Evolutionary conservation across 1,139 yeast species (phyloP).

Genomic region (Meyerozyma sp.): DNA sequence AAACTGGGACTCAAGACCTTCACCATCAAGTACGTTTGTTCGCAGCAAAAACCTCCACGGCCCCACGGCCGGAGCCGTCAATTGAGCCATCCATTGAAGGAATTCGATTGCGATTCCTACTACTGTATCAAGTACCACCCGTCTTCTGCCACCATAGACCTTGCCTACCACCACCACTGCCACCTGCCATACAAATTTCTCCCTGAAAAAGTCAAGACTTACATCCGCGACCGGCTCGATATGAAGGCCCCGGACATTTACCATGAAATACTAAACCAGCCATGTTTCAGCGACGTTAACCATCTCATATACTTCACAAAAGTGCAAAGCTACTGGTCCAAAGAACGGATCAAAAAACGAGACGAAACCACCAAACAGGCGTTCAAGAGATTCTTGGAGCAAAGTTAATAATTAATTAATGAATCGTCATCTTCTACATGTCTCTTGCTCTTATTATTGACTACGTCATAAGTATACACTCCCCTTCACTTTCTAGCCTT

Average conservation of each 20-base stretch:
- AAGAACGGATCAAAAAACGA: slow-evolving; percentile 11
- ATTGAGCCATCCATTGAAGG: slow-evolving; percentile 14
- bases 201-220: slow-evolving; percentile 15
- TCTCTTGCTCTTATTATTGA: background rate
- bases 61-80: slow-evolving; percentile 9
- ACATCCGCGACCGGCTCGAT: slow-evolving; percentile 12
- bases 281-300: slow-evolving; percentile 10
- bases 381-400: slow-evolving; percentile 12
- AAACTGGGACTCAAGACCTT: slow-evolving; percentile 15
- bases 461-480: background rate
- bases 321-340: slow-evolving; percentile 18
- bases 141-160: slow-evolving; percentile 11
- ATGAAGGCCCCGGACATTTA: slow-evolving; percentile 14
- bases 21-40: slow-evolving; percentile 14
- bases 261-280: slow-evolving; percentile 10
- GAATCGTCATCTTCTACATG: too few relatives aligned
- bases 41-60: slow-evolving; percentile 9
- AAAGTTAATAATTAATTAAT: background rate
- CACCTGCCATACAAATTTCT: slow-evolving; percentile 15
- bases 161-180: slow-evolving; percentile 10
- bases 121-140: slow-evolving; percentile 13
- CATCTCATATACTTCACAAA: slow-evolving; percentile 13
- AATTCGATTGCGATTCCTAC: slow-evolving; percentile 13
- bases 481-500: slow-evolving; percentile 24
- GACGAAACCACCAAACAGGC: slow-evolving; percentile 15